Conservation (phyloP, 441 rosid genomes). For the Erodium chrysanthum region DNA sequence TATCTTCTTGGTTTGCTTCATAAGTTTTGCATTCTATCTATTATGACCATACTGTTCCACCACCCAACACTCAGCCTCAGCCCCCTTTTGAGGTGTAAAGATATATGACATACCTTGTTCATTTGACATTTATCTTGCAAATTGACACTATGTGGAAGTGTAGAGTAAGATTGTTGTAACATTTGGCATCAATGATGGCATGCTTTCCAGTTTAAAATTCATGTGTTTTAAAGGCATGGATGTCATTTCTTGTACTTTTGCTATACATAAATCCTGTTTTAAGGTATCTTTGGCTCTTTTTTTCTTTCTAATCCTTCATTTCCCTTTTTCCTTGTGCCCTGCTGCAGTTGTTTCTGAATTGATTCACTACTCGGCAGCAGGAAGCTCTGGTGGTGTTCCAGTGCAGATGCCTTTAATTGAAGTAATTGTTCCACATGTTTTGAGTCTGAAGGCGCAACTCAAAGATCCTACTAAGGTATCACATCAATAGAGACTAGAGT, state of each 20-base stretch:
- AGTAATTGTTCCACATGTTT: slow-evolving; percentile 82
- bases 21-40: not conserved
- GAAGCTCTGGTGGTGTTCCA: slow-evolving; percentile 66
- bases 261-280: not conserved
- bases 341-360: slow-evolving; percentile 81
- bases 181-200: not conserved
- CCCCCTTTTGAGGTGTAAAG: not conserved
- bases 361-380: slow-evolving; percentile 77
- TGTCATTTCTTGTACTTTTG: not conserved
- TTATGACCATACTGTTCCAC: not conserved
- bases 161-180: not conserved
- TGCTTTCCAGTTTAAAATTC: not conserved
- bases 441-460: slow-evolving; percentile 72
- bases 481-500: slow-evolving; percentile 9
- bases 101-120: not conserved
- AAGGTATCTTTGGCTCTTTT: not conserved
- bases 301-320: not conserved
- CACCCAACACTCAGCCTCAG: no score
- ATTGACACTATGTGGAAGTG: no score
- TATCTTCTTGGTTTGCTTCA: not conserved
- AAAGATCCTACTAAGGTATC: slow-evolving; percentile 83
- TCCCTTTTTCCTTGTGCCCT: slow-evolving; percentile 13
- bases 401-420: slow-evolving; percentile 86
- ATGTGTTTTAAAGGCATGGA: not conserved
- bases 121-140: not conserved